phyloP scores from a whole-genome alignment of 1,284 basidiomycete genomes.

The Apiotrichum akiyoshidainum region DNA sequence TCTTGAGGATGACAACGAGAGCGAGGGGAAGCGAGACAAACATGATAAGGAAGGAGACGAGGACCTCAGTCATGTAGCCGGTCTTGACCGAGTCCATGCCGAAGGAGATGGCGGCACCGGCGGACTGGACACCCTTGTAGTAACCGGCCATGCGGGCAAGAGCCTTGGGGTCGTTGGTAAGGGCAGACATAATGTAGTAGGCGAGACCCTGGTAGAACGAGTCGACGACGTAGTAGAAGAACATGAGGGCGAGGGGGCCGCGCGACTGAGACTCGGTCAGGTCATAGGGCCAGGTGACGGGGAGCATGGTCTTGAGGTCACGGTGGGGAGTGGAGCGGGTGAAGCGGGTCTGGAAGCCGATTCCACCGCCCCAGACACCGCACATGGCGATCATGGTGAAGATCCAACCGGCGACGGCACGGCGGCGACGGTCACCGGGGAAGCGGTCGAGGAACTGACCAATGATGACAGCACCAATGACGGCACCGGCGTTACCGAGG shows the following conservation, averaged over 20 bases:
- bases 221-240: constrained; percentile 45
- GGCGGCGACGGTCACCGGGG: constrained; percentile 32
- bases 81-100: constrained; percentile 56
- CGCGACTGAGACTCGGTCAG: neutral
- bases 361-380: constrained; percentile 39
- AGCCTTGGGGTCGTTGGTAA: constrained; percentile 37
- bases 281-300: neutral
- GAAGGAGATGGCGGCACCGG: constrained; percentile 53
- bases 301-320: neutral
- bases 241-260: constrained; percentile 17
- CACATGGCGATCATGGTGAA: constrained; percentile 31
- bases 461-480: constrained; percentile 42
- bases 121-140: constrained; percentile 49
- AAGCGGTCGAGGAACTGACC: constrained; percentile 40
- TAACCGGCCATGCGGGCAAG: constrained; percentile 49
- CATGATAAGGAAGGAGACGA: constrained; percentile 39
- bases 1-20: constrained; percentile 29
- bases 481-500: constrained; percentile 36
- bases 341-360: constrained; percentile 34
- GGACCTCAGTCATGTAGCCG: constrained; percentile 39
- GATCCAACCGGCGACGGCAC: constrained; percentile 34
- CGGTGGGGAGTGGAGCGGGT: neutral
- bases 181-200: constrained; percentile 37
- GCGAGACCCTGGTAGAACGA: constrained; percentile 48
- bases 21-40: constrained; percentile 36